Conservation (phyloP, 345 rosid genomes). For the Hirschfeldia incana region DNA sequence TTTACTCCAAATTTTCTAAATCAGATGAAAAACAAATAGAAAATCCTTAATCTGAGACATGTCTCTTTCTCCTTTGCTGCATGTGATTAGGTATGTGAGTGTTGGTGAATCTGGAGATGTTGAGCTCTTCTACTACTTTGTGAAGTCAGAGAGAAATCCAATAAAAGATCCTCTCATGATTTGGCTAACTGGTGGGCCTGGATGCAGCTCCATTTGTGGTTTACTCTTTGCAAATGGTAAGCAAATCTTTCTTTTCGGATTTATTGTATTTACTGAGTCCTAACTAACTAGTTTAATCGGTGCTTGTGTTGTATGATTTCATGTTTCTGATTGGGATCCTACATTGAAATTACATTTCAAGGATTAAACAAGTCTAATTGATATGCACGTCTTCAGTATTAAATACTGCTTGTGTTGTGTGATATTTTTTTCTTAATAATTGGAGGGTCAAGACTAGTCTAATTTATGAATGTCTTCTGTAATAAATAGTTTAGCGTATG, state of each 20-base stretch:
- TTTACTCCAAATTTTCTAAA: not conserved
- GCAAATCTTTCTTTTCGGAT: not conserved
- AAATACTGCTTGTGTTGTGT: not conserved
- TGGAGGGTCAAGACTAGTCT: not conserved
- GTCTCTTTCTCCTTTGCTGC: slow-evolving; percentile 11
- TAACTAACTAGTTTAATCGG: not conserved
- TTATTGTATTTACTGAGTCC: not conserved
- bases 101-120: slow-evolving; percentile 51
- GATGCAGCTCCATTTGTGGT: slow-evolving; percentile 55
- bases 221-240: slow-evolving; percentile 58
- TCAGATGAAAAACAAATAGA: not conserved
- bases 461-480: not conserved
- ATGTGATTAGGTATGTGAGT: slow-evolving; percentile 49
- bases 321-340: slow-evolving; percentile 3
- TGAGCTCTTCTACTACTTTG: slow-evolving; percentile 65
- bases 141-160: slow-evolving; percentile 60
- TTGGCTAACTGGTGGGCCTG: slow-evolving; percentile 88
- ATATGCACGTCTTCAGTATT: not conserved
- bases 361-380: slow-evolving; percentile 4
- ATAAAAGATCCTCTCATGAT: slow-evolving; percentile 56
- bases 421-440: not conserved
- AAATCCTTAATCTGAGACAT: not conserved
- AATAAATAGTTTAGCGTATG: not conserved
- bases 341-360: not conserved
- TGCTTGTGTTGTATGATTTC: slow-evolving; percentile 1